Evolutionary conservation across 140 eudicot genomes (phyloP), one percentile per base, ranked within the genome.

Genomic region (Erigeron philadelphicus): DNA sequence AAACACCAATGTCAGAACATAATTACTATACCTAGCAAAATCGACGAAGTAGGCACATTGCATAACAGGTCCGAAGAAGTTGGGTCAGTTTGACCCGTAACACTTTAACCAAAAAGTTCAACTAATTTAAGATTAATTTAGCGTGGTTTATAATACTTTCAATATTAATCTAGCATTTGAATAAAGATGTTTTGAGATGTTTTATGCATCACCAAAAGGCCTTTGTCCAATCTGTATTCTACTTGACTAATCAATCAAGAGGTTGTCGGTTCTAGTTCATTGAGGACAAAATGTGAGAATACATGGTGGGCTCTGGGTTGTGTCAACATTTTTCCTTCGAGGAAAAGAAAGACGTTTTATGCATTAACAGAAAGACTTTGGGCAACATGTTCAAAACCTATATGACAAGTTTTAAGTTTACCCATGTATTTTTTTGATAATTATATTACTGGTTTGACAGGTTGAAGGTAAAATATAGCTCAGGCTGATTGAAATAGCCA

Each of bases 1-100:
- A 40, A 4, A 0, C 65, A 70, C 23, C 64, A 79, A 12, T 56
- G 44, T 16, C 43, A 75, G 50, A 61, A 50, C 21, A 61, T 52
- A 52, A 23, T 12, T 70, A 56, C 13, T 18, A 40, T 11, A 17
- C 3, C 11, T 44, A 17, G 43, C 12, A 23, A 47, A 68, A 48
- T 31, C 55, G 11, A 9, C 43, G 43, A 12, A 43, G 49, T n/a
- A 4, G 52, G 21, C 19, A 0, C 3, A 12, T 46, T 12, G 38
- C 41, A 15, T 58, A 21, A 59, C 38, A 35, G 19, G 38, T 71
- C 58, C 45, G 59, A 68, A 59, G 9, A 46, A 40, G 21, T 47
- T 49, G 10, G 11, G 16, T 35, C 8, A 19, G 19, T 47, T 40
- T 56, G 57, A 19, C 11, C 5, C 3, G 12, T 40, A 58, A 44